phyloP scores from a whole-genome alignment of 441 rosid genomes.

The Eutrema salsugineum region DNA sequence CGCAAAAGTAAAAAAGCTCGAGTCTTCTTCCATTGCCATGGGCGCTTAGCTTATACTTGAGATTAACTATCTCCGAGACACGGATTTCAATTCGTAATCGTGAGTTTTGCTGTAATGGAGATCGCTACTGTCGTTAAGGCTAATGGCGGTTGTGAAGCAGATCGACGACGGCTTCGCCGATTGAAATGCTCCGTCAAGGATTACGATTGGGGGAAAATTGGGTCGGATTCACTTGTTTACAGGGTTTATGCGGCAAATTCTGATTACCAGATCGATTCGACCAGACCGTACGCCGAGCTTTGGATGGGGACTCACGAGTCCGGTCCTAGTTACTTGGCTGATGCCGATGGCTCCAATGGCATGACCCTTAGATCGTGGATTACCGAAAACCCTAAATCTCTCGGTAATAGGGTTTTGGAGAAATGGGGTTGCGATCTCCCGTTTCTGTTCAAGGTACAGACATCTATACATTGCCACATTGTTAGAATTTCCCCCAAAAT shows the following conservation, averaged over 20 bases:
- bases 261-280: slow-evolving; percentile 35
- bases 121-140: slow-evolving; percentile 21
- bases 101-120: slow-evolving; percentile 23
- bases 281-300: slow-evolving; percentile 66
- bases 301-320: slow-evolving; percentile 78
- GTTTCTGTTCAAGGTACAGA: slow-evolving; percentile 67
- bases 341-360: slow-evolving; percentile 20
- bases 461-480: slow-evolving; percentile 13
- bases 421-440: slow-evolving; percentile 88
- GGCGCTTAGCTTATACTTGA: slow-evolving; percentile 19
- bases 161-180: slow-evolving; percentile 33
- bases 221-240: slow-evolving; percentile 58
- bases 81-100: slow-evolving; percentile 3
- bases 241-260: slow-evolving; percentile 57
- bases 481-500: not conserved
- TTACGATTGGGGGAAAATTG: slow-evolving; percentile 78
- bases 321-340: slow-evolving; percentile 68
- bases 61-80: not conserved
- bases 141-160: slow-evolving; percentile 29
- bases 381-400: slow-evolving; percentile 51
- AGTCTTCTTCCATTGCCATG: slow-evolving; percentile 23
- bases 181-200: slow-evolving; percentile 55
- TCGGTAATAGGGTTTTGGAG: slow-evolving; percentile 59
- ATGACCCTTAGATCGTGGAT: slow-evolving; percentile 66
- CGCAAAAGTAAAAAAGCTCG: not conserved